Evolutionary conservation across 768 basidiomycete genomes (phyloP).

Genomic region (Calocybe gangraenosa): DNA sequence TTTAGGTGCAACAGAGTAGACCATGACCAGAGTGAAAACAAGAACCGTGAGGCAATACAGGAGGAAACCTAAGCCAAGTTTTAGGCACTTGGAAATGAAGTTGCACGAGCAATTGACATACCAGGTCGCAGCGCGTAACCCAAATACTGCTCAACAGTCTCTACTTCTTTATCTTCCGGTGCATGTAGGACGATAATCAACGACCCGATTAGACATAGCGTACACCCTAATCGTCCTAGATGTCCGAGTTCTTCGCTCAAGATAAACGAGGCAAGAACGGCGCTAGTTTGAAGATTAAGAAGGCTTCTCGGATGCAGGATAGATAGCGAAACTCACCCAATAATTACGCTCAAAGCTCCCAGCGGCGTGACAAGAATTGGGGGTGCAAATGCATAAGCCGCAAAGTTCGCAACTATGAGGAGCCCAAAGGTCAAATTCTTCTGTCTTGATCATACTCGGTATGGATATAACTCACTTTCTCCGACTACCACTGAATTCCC

Average conservation of each 20-base stretch:
- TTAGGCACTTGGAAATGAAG: background rate
- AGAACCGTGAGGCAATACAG: conserved; percentile 85
- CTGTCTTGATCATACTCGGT: background rate
- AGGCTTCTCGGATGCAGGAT: background rate
- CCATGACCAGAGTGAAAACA: conserved; percentile 81
- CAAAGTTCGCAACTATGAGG: conserved; percentile 76
- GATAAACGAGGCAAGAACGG: conserved; percentile 89
- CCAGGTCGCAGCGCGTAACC: conserved; percentile 92
- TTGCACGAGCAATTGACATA: conserved; percentile 28
- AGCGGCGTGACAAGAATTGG: conserved; percentile 97
- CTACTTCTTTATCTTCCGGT: conserved; percentile 89
- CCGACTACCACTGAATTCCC: conserved; percentile 76
- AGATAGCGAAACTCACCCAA: conserved; percentile 63
- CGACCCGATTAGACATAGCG: conserved; percentile 80
- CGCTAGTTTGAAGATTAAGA: conserved; percentile 42
- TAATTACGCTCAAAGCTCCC: conserved; percentile 94
- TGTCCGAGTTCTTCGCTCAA: conserved; percentile 93
- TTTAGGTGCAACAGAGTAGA: conserved; percentile 77
- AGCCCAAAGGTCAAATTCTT: too few species aligned
- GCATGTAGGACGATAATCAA: conserved; percentile 95
- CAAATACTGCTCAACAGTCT: conserved; percentile 92
- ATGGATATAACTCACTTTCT: conserved; percentile 58
- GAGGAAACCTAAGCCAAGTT: conserved; percentile 64
- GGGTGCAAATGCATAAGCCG: conserved; percentile 96
- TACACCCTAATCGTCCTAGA: conserved; percentile 84